phyloP scores from a whole-genome alignment of 2,329 filamentous ascomycete genomes.

The Cladophialophora immunda region DNA sequence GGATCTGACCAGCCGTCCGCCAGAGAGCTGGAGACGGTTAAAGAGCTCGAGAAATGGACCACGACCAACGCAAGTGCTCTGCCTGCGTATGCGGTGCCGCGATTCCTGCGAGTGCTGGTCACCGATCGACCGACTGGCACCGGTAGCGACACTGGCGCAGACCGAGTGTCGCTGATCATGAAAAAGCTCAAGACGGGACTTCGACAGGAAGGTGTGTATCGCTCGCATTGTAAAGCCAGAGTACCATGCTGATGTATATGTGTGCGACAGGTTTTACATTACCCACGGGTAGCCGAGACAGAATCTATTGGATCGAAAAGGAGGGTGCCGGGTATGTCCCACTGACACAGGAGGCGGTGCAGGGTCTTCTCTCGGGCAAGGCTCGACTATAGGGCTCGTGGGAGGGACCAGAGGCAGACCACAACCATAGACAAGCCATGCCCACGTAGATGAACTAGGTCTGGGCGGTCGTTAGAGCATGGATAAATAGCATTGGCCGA shows the following conservation, averaged over 20 bases:
- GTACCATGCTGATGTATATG: slow-evolving; percentile 6
- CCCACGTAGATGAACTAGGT: too few species aligned
- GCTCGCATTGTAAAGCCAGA: too few species aligned
- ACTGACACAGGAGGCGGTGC: slow-evolving; percentile 13
- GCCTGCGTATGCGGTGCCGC: slow-evolving; percentile 32
- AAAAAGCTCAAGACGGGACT: slow-evolving; percentile 29
- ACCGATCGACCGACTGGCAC: slow-evolving; percentile 17
- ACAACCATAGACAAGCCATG: too few species aligned
- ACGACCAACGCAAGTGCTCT: too few species aligned
- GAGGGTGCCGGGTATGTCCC: slow-evolving; percentile 24
- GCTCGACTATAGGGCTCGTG: slow-evolving; percentile 21
- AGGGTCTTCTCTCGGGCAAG: slow-evolving; percentile 19
- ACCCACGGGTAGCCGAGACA: slow-evolving; percentile 14
- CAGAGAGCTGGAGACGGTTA: too few species aligned
- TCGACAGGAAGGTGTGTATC: slow-evolving; percentile 28
- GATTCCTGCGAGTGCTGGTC: slow-evolving; percentile 30
- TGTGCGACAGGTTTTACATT: slow-evolving; percentile 14
- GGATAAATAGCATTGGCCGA: too few species aligned
- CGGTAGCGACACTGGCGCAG: slow-evolving; percentile 20
- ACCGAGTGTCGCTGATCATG: slow-evolving; percentile 26
- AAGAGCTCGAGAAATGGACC: too few species aligned
- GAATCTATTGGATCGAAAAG: slow-evolving; percentile 24
- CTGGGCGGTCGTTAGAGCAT: too few species aligned
- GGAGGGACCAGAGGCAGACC: too few species aligned
- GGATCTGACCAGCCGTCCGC: too few species aligned